Evolutionary conservation across 1,284 basidiomycete species (phyloP).

Genomic region (Austroboletus niveus): DNA sequence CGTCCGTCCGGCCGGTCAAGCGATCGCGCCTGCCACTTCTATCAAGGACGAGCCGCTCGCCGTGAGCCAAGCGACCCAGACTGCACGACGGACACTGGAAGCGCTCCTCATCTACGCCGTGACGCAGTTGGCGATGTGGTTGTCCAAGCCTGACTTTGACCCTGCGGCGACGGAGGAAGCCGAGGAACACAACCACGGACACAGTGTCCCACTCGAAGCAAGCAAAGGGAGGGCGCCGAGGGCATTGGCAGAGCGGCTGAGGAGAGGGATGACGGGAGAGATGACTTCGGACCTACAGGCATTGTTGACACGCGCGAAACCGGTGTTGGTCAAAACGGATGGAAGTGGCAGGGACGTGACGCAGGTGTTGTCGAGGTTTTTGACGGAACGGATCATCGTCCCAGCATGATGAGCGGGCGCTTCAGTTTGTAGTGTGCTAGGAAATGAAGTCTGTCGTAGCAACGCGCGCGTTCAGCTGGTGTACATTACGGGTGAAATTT

Average conservation of each 20-base stretch:
- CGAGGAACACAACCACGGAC: constrained; percentile 33
- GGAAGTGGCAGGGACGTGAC: constrained; percentile 43
- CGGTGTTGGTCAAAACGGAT: constrained; percentile 55
- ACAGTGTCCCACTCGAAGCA: constrained; percentile 16
- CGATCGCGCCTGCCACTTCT: constrained; percentile 41
- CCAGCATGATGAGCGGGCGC: constrained; percentile 14
- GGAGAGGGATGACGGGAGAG: constrained; percentile 75
- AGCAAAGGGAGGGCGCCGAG: constrained; percentile 44
- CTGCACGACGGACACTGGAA: constrained; percentile 64
- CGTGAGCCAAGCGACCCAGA: constrained; percentile 53
- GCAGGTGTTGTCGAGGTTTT: constrained; percentile 57
- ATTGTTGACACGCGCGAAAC: constrained; percentile 63
- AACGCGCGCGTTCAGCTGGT: too few relatives aligned
- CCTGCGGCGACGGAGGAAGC: constrained; percentile 36
- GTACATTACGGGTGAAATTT: too few relatives aligned
- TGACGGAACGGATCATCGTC: constrained; percentile 55
- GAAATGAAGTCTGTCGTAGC: too few relatives aligned
- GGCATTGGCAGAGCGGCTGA: constrained; percentile 59
- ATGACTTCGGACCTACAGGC: constrained; percentile 71
- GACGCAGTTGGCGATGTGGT: constrained; percentile 76
- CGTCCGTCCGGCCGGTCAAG: constrained; percentile 54
- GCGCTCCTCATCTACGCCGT: constrained; percentile 69
- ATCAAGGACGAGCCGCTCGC: constrained; percentile 46
- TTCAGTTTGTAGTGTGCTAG: too few relatives aligned
- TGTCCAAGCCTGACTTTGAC: constrained; percentile 67